Evolutionary conservation across 1,139 yeast species (phyloP).

Genomic region (Magnusiomyces paraingens): DNA sequence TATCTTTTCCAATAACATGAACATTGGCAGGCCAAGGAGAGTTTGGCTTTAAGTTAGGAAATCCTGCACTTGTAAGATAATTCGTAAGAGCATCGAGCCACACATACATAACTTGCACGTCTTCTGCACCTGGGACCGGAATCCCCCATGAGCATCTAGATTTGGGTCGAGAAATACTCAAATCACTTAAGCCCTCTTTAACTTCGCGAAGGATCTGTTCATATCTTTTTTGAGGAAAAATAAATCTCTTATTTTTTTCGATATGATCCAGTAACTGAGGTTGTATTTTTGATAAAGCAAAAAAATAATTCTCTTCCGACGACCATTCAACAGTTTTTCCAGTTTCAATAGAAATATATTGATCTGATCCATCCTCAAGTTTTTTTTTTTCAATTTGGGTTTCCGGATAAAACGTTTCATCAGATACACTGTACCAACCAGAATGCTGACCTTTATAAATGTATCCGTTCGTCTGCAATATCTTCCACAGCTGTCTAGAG

Average conservation of each 20-base stretch:
- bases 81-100: conserved; percentile 96
- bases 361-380: conserved; percentile 35
- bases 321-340: conserved; percentile 69
- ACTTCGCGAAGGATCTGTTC: conserved; percentile 55
- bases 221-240: conserved; percentile 57
- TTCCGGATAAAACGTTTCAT: conserved; percentile 90
- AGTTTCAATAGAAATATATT: conserved; percentile 57
- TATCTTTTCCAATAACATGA: conserved; percentile 86
- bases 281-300: conserved; percentile 59
- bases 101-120: conserved; percentile 75
- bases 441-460: conserved; percentile 77
- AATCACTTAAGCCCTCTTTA: conserved; percentile 48
- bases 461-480: conserved; percentile 51
- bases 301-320: conserved; percentile 81
- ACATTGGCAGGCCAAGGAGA: conserved; percentile 53
- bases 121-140: conserved; percentile 68
- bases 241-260: conserved; percentile 44
- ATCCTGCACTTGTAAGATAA: conserved; percentile 71
- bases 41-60: conserved; percentile 37
- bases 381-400: conserved; percentile 53
- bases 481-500: conserved; percentile 64
- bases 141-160: conserved; percentile 84
- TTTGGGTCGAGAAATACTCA: conserved; percentile 80
- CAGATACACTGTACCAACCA: conserved; percentile 95
- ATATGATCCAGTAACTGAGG: conserved; percentile 45